phyloP scores from a whole-genome alignment of 2,329 filamentous ascomycete genomes.

The Piedraia hortae region DNA sequence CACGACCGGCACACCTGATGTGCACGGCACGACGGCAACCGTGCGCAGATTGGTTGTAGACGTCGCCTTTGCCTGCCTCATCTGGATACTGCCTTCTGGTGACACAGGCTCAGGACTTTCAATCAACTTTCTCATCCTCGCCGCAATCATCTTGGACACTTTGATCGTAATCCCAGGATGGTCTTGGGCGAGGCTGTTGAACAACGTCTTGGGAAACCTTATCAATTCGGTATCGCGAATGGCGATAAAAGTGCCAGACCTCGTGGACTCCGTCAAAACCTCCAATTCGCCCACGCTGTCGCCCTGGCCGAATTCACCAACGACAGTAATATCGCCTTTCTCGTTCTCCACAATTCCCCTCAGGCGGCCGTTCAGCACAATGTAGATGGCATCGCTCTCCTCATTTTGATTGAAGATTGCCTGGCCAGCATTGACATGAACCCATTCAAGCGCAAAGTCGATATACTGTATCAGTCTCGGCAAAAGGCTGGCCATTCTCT shows the following conservation, averaged over 20 bases:
- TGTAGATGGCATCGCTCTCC: constrained; percentile 94
- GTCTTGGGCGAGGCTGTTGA: constrained; percentile 91
- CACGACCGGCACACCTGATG: constrained; percentile 70
- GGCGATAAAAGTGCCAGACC: constrained; percentile 78
- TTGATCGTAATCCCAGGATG: constrained; percentile 97
- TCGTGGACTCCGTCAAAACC: constrained; percentile 75
- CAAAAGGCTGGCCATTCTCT: constrained; percentile 66
- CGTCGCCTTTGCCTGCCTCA: constrained; percentile 35
- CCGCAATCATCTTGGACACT: constrained; percentile 93
- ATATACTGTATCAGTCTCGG: constrained; percentile 83
- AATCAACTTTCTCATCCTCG: constrained; percentile 68
- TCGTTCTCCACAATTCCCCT: constrained; percentile 59
- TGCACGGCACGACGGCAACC: constrained; percentile 74
- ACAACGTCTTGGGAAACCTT: constrained; percentile 82
- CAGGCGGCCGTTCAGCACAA: constrained; percentile 79
- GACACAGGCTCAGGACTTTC: constrained; percentile 42
- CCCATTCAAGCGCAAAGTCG: constrained; percentile 94
- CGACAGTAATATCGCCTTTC: constrained; percentile 56
- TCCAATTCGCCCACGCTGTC: constrained; percentile 95
- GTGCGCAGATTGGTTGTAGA: constrained; percentile 83
- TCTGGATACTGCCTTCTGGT: constrained; percentile 14
- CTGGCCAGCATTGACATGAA: constrained; percentile 84
- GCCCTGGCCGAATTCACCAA: constrained; percentile 84
- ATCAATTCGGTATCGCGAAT: constrained; percentile 91
- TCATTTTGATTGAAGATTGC: constrained; percentile 83